These are phyloP conservation scores for Begonia masoniana DNA, from an alignment of 306 rosid genomes.

Conservation along the genomic window DNA sequence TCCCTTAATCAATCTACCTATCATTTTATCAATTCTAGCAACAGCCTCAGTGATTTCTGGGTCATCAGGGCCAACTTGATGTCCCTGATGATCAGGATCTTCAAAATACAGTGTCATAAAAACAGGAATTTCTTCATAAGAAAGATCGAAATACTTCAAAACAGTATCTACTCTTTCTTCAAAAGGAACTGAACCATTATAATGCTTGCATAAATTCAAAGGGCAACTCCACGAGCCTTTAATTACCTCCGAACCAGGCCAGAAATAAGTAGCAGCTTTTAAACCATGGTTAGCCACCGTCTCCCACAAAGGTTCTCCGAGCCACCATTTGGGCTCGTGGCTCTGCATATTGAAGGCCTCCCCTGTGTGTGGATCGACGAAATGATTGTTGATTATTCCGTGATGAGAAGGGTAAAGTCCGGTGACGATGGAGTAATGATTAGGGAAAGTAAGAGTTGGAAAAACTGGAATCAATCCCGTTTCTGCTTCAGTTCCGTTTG, in stretches of 20 bases:
- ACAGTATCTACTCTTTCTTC: constrained; percentile 66
- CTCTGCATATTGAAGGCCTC: constrained; percentile 54
- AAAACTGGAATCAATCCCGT: constrained; percentile 79
- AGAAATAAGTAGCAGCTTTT: constrained; percentile 69
- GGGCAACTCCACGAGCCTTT: constrained; percentile 91
- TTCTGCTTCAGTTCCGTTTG: constrained; percentile 84
- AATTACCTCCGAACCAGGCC: constrained; percentile 97
- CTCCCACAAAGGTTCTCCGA: constrained; percentile 95
- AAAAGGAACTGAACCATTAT: constrained; percentile 68
- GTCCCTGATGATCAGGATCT: constrained; percentile 98
- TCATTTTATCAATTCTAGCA: constrained; percentile 60
- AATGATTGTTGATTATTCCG: constrained; percentile 76
- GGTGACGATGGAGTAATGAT: constrained; percentile 83
- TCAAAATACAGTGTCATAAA: constrained; percentile 94
- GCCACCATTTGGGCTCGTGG: constrained; percentile 94
- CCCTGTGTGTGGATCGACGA: constrained; percentile 63
- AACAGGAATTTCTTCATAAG: constrained; percentile 51
- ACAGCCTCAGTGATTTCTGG: constrained; percentile 78
- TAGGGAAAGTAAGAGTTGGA: constrained; percentile 84
- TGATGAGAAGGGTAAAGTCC: constrained; percentile 91
- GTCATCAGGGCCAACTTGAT: constrained; percentile 81
- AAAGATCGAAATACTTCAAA: constrained; percentile 56
- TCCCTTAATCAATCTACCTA: constrained; percentile 74
- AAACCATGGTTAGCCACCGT: constrained; percentile 69
- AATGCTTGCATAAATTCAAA: constrained; percentile 26